phyloP scores from a whole-genome alignment of 1,284 basidiomycete genomes.

The Leccinum huronense region DNA sequence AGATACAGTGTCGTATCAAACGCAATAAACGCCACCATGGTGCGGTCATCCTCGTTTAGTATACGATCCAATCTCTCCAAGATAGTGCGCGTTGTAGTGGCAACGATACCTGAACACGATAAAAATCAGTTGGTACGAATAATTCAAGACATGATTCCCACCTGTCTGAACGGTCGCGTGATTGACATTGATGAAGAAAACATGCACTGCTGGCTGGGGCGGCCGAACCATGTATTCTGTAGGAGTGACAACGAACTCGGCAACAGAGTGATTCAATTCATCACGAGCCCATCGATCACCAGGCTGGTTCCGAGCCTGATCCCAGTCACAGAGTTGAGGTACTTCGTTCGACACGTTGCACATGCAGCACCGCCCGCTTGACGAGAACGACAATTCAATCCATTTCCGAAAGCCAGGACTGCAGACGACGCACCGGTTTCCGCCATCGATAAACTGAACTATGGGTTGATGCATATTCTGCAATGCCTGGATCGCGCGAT shows the following conservation, averaged over 20 bases:
- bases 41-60: slow-evolving; percentile 91
- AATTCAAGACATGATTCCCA: slow-evolving; percentile 29
- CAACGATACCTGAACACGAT: slow-evolving; percentile 80
- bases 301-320: slow-evolving; percentile 89
- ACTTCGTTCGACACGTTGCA: slow-evolving; percentile 99
- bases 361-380: slow-evolving; percentile 98
- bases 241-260: slow-evolving; percentile 91
- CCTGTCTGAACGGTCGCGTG: slow-evolving; percentile 88
- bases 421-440: slow-evolving; percentile 66
- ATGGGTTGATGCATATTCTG: slow-evolving; percentile 98
- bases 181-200: slow-evolving; percentile 97
- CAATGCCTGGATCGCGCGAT: slow-evolving; percentile 97
- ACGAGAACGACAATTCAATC: slow-evolving; percentile 12
- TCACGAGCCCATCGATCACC: slow-evolving; percentile 93
- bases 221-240: slow-evolving; percentile 99
- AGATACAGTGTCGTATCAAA: slow-evolving; percentile 95
- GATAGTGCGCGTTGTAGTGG: slow-evolving; percentile 94
- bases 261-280: slow-evolving; percentile 90
- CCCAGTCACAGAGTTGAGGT: slow-evolving; percentile 98
- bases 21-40: slow-evolving; percentile 91
- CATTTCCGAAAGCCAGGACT: background rate
- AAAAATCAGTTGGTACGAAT: slow-evolving; percentile 1
- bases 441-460: slow-evolving; percentile 99
- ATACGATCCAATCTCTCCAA: slow-evolving; percentile 94
- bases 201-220: slow-evolving; percentile 95